Evolutionary conservation across 768 basidiomycete genomes (phyloP).

Genomic region (Hericium rajendrae): DNA sequence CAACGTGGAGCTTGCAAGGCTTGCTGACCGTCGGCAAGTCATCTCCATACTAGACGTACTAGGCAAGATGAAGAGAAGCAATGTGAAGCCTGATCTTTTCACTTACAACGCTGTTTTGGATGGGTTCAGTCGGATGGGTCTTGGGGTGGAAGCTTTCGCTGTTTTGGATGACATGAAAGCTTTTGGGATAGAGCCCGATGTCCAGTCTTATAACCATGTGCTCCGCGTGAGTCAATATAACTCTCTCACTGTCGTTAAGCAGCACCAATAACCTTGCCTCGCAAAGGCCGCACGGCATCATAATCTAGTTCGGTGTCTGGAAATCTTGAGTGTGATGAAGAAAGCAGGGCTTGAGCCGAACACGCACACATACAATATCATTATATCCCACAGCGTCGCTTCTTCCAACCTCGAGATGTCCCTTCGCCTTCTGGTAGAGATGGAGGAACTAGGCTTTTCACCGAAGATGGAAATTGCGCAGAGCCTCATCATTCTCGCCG

Average conservation of each 20-base stretch:
- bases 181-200: constrained; percentile 40
- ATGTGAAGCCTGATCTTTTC: constrained; percentile 5
- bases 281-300: constrained; percentile 21
- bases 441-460: constrained; percentile 41
- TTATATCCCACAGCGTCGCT: constrained; percentile 38
- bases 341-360: constrained; percentile 39
- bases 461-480: constrained; percentile 43
- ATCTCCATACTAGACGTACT: constrained; percentile 1
- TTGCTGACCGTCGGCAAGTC: not conserved
- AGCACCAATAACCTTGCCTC: constrained; percentile 20
- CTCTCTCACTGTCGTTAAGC: constrained; percentile 20
- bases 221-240: constrained; percentile 36
- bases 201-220: constrained; percentile 46
- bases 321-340: constrained; percentile 47
- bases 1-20: constrained; percentile 6
- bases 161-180: constrained; percentile 51
- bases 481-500: constrained; percentile 42
- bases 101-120: constrained; percentile 25
- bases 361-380: constrained; percentile 39
- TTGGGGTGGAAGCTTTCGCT: constrained; percentile 32
- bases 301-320: constrained; percentile 22
- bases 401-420: constrained; percentile 56
- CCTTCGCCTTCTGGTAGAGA: constrained; percentile 48
- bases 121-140: constrained; percentile 26
- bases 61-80: constrained; percentile 7